A percentile compares a stretch with the other conserved stretches of the same genome.
These are phyloP conservation scores for Amoebophrya sp. DNA, from an alignment of 169 alveolate genomes.

Conservation along the genomic window DNA sequence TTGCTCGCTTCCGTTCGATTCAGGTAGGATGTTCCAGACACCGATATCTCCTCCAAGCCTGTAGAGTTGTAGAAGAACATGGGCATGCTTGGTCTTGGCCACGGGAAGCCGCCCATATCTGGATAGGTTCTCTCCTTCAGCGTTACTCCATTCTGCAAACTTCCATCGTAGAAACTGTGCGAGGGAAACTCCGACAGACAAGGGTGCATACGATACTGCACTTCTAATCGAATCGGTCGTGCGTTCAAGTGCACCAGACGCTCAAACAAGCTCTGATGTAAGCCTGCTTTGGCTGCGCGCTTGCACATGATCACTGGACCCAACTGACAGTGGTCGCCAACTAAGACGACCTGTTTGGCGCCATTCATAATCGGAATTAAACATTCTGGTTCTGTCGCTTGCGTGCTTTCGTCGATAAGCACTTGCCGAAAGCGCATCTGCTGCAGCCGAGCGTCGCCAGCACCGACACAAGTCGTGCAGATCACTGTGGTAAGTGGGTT, in stretches of 20 bases:
- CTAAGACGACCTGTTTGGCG: slow-evolving; percentile 77
- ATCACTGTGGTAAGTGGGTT: slow-evolving; percentile 56
- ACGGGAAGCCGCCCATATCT: slow-evolving; percentile 44
- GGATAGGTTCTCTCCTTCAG: slow-evolving; percentile 68
- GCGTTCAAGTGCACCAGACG: slow-evolving; percentile 66
- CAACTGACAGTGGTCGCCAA: slow-evolving; percentile 91
- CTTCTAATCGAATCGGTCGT: slow-evolving; percentile 79
- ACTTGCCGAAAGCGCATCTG: slow-evolving; percentile 75
- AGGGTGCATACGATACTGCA: slow-evolving; percentile 95
- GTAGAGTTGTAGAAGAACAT: slow-evolving; percentile 76
- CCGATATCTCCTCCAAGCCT: slow-evolving; percentile 74
- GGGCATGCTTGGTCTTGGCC: slow-evolving; percentile 35
- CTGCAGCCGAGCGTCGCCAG: slow-evolving; percentile 84
- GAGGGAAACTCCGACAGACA: slow-evolving; percentile 84
- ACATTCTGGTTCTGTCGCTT: slow-evolving; percentile 90
- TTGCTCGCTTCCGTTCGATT: slow-evolving; percentile 79
- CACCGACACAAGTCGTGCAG: slow-evolving; percentile 66
- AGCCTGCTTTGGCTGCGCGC: slow-evolving; percentile 83
- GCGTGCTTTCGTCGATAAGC: slow-evolving; percentile 90
- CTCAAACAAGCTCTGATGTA: slow-evolving; percentile 74
- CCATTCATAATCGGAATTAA: slow-evolving; percentile 83
- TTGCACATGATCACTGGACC: slow-evolving; percentile 93
- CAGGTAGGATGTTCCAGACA: slow-evolving; percentile 79
- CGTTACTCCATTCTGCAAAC: slow-evolving; percentile 83
- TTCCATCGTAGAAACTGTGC: slow-evolving; percentile 86